A percentile compares a stretch with the other conserved stretches of the same genome.
Evolutionary conservation across 257 asterid genomes (phyloP).

Genomic region (Dorcoceras hygrometricum): DNA sequence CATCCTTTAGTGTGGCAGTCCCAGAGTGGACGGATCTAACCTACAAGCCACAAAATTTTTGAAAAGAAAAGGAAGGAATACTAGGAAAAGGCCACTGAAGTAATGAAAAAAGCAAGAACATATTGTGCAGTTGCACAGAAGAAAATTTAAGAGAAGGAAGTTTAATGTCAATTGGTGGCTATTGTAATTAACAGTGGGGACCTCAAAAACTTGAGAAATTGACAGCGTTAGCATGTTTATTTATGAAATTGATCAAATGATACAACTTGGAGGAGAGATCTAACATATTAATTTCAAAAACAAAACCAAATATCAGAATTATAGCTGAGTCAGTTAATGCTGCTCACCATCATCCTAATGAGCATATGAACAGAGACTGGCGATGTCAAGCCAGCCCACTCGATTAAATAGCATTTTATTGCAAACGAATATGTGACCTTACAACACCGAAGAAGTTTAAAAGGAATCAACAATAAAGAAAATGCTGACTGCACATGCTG

Average conservation of each 20-base stretch:
- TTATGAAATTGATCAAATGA: neutral
- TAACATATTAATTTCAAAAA: neutral
- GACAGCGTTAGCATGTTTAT: too few relatives aligned
- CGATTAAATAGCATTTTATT: neutral
- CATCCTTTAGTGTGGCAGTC: conserved; percentile 95
- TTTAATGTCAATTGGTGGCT: conserved; percentile 7
- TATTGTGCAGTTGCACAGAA: neutral
- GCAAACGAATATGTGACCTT: neutral
- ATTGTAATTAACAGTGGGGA: conserved; percentile 13
- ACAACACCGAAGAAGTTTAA: neutral
- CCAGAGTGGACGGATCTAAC: conserved; percentile 92
- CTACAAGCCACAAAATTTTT: conserved; percentile 33
- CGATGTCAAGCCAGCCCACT: conserved; percentile 11
- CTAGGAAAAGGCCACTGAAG: neutral
- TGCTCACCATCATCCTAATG: conserved; percentile 10
- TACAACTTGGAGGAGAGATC: neutral
- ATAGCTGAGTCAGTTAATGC: neutral
- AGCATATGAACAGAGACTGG: conserved; percentile 11
- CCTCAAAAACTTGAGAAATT: neutral
- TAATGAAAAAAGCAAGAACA: neutral
- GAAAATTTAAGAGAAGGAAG: neutral
- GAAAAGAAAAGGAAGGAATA: neutral
- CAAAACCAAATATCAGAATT: neutral
- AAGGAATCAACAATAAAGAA: neutral
- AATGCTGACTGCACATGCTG: neutral